A percentile compares a stretch with the other conserved stretches of the same genome.
Evolutionary conservation across 306 rosid species (phyloP).

Genomic region (Pachyrhizus erosus): DNA sequence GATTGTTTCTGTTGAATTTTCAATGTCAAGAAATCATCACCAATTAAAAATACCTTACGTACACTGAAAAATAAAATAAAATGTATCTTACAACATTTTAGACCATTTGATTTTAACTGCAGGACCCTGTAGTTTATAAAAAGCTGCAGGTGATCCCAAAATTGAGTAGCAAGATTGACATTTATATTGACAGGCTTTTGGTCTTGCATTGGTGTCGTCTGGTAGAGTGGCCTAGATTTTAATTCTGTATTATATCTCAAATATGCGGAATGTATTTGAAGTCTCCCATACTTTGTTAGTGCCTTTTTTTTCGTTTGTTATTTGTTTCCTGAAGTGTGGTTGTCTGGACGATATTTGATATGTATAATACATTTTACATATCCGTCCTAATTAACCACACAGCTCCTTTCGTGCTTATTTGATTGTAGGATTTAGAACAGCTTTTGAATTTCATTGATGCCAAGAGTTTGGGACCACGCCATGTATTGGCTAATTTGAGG

Average conservation of each 20-base stretch:
- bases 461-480: conserved; percentile 92
- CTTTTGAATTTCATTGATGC: conserved; percentile 87
- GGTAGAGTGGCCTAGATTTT: neutral
- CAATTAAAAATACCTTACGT: neutral
- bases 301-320: neutral
- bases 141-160: neutral
- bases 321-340: neutral
- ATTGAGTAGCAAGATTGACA: neutral
- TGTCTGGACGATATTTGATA: conserved; percentile 1
- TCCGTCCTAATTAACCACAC: conserved; percentile 24
- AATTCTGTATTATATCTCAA: conserved; percentile 3
- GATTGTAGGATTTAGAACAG: conserved; percentile 90
- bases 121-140: neutral
- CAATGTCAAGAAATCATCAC: neutral
- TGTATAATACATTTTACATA: neutral
- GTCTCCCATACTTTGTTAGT: neutral
- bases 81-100: neutral
- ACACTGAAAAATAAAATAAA: neutral
- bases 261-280: conserved; percentile 7
- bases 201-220: conserved; percentile 25
- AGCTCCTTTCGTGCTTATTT: conserved; percentile 18
- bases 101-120: conserved; percentile 1
- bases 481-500: conserved; percentile 88
- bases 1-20: conserved; percentile 7
- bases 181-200: neutral